These are phyloP conservation scores for Candida hungchunana DNA, from an alignment of 805 yeast genomes.

Conservation along the genomic window DNA sequence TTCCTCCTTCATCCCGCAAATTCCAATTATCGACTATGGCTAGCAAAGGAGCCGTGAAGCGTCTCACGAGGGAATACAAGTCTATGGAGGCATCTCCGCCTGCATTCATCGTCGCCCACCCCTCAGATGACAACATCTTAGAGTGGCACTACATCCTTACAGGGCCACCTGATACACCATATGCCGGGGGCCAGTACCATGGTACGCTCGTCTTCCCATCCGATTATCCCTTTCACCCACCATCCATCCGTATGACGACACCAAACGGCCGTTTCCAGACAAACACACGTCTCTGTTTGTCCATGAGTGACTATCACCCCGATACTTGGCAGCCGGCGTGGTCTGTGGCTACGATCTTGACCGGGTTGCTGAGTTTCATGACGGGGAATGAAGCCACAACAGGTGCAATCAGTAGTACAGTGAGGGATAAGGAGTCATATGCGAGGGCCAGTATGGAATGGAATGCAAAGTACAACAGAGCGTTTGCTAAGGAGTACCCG, in stretches of 20 bases:
- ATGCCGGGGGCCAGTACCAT: conserved; percentile 82
- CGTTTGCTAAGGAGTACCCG: conserved; percentile 64
- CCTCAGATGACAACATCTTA: conserved; percentile 79
- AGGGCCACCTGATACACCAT: conserved; percentile 90
- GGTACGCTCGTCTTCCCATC: conserved; percentile 80
- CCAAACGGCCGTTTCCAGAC: conserved; percentile 86
- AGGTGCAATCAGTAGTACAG: conserved; percentile 71
- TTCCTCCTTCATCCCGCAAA: too few relatives aligned
- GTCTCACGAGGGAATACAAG: conserved; percentile 77
- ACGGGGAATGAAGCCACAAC: conserved; percentile 82
- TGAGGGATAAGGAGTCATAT: conserved; percentile 46
- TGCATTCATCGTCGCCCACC: conserved; percentile 79
- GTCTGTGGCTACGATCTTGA: conserved; percentile 85
- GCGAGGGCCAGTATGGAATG: conserved; percentile 61
- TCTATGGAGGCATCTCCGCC: conserved; percentile 74
- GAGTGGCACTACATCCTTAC: conserved; percentile 93
- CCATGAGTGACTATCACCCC: conserved; percentile 95
- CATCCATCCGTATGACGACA: conserved; percentile 82
- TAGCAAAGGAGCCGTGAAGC: conserved; percentile 39
- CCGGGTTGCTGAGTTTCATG: conserved; percentile 88
- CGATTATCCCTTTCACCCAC: conserved; percentile 91
- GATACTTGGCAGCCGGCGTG: conserved; percentile 96
- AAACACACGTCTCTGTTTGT: conserved; percentile 76
- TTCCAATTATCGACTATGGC: too few relatives aligned
- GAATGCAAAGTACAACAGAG: conserved; percentile 50